Evolutionary conservation across 2,329 filamentous ascomycete genomes (phyloP), one percentile per base, ranked within the genome.

Genomic region (Hymenotorrendiella dingleyae): DNA sequence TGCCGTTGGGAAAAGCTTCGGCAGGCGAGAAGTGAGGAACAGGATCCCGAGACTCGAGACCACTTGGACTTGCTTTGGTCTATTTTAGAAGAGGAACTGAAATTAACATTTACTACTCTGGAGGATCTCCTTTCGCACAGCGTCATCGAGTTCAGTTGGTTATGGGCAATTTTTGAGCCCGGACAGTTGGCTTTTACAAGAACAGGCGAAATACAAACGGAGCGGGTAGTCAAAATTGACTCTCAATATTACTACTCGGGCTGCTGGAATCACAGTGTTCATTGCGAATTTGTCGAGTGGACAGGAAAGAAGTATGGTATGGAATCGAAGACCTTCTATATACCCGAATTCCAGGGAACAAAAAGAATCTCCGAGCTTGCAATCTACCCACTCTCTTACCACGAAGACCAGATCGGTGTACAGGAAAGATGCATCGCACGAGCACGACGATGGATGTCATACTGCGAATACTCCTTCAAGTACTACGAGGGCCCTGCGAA

Each of bases 1-100:
- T 80, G 86, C 60, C 72, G 81, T 23, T 86, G 80, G 79, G 63
- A 68, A 2, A 54, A 64, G 6, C 67, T 80, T 27, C 52, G 58
- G 7, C 56, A 63, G 4, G 66, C 68, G 19, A 62, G 67, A 32
- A 56, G 69, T 7, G 64, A 67, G 24, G 53, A 66, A 6, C 55
- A 63, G 1, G 71, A 78, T 12, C 53, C 59, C 3, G 61, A 57
- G 14, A 70, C 69, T 2, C 70, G 65, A 34, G 61, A 67, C 22
- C 72, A 78, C 49, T 54, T 76, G 2, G 53, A 64, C 5, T 54
- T 78, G 0, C 58, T 80, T 8, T 63, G 67, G 47, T 62, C 63
- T 22, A 67, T 72, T 14, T 60, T 80, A 20, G 63, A 68, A 34
- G 65, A 67, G 14, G 75, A 80, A 52, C 64, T 80, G 8, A 66